These are phyloP conservation scores for Dipteronia sinensis DNA, from an alignment of 345 rosid genomes.

Conservation along the genomic window DNA sequence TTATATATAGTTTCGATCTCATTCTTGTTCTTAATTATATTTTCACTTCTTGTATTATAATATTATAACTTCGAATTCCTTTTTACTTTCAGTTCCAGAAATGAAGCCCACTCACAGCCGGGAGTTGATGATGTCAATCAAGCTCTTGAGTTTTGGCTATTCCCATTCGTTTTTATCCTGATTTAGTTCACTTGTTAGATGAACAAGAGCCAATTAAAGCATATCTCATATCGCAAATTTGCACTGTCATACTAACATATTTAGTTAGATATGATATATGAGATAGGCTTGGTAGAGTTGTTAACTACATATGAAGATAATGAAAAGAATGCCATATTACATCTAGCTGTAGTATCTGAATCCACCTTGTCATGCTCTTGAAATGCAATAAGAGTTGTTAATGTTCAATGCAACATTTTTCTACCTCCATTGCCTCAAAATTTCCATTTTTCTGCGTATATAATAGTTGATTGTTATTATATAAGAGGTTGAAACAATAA, in stretches of 20 bases:
- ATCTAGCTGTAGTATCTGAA: constrained; percentile 21
- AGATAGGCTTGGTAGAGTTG: constrained; percentile 22
- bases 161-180: constrained; percentile 14
- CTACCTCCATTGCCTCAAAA: too few relatives aligned
- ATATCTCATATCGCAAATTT: not conserved
- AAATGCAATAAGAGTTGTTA: constrained; percentile 19
- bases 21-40: too few relatives aligned
- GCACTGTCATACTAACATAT: constrained; percentile 21
- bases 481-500: constrained; percentile 25
- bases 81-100: too few relatives aligned
- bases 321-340: constrained; percentile 8
- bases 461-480: not conserved
- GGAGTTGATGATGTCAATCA: too few relatives aligned
- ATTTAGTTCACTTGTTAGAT: constrained; percentile 12
- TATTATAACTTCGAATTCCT: not conserved
- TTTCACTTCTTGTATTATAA: too few relatives aligned
- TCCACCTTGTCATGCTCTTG: constrained; percentile 9
- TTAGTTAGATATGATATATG: constrained; percentile 16
- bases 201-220: too few relatives aligned
- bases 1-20: too few relatives aligned
- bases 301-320: not conserved
- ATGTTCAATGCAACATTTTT: constrained; percentile 16
- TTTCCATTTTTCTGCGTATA: too few relatives aligned
- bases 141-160: too few relatives aligned
- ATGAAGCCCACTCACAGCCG: too few relatives aligned